Evolutionary conservation across 805 yeast species (phyloP).

Genomic region (Candida arabinofermentans): DNA sequence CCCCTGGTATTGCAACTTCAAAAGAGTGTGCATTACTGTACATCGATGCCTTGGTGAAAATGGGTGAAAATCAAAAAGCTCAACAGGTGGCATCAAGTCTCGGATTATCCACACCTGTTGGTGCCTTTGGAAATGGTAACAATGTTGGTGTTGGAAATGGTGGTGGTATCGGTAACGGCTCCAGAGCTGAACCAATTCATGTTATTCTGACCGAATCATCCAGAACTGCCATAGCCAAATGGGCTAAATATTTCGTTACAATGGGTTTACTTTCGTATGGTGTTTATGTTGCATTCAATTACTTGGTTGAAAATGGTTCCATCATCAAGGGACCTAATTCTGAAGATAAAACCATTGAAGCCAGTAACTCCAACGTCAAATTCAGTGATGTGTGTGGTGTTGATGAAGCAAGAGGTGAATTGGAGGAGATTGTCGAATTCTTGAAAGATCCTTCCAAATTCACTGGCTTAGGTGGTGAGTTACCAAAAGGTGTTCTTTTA

Average conservation of each 20-base stretch:
- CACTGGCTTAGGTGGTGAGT: constrained; percentile 94
- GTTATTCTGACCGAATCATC: constrained; percentile 90
- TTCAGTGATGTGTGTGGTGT: constrained; percentile 95
- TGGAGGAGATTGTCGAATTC: constrained; percentile 97
- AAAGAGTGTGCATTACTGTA: constrained; percentile 77
- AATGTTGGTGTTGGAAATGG: constrained; percentile 7
- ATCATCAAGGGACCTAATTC: constrained; percentile 35
- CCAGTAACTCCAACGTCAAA: constrained; percentile 50
- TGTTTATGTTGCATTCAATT: constrained; percentile 71
- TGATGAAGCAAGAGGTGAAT: constrained; percentile 96
- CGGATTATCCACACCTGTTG: constrained; percentile 28
- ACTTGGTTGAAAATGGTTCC: constrained; percentile 77
- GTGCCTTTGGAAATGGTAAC: constrained; percentile 9
- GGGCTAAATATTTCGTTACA: constrained; percentile 87
- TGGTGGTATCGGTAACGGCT: constrained; percentile 40
- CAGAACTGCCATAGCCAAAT: constrained; percentile 70
- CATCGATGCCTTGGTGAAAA: constrained; percentile 71
- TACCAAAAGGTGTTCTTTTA: constrained; percentile 93
- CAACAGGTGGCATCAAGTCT: constrained; percentile 54
- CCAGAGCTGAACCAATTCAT: constrained; percentile 81
- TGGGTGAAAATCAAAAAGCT: constrained; percentile 78
- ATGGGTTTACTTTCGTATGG: constrained; percentile 78
- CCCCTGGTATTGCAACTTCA: constrained; percentile 85
- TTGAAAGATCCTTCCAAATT: constrained; percentile 93
- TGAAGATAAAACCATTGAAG: constrained; percentile 22